Percentiles rank a stretch among this genome's conserved stretches.
Evolutionary conservation across 192 early-diverging fungal genomes (phyloP).

Genomic region (Chytriomyces confervae): DNA sequence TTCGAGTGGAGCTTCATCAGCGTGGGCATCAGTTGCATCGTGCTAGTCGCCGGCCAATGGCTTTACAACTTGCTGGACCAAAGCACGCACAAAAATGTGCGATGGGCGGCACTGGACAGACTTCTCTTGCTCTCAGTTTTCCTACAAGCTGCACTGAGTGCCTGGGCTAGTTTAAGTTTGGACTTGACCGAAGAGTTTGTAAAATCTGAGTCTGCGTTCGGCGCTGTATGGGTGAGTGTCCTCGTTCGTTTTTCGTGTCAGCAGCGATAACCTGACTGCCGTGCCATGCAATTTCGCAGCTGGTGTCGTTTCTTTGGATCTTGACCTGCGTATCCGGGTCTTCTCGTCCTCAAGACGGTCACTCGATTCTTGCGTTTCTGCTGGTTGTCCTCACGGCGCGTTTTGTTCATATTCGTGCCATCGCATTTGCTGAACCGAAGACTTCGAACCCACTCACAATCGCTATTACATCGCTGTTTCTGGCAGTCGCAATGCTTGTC

Average conservation of each 20-base stretch:
- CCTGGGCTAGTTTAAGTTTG: neutral
- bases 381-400: neutral
- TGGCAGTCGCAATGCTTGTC: neutral
- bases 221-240: neutral
- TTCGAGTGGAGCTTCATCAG: no score
- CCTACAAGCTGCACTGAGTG: neutral
- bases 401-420: neutral
- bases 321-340: neutral
- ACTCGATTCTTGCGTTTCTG: neutral
- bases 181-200: neutral
- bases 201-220: neutral
- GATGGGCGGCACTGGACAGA: neutral
- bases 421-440: slow-evolving; percentile 4
- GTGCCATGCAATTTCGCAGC: neutral
- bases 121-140: neutral
- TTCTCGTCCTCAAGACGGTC: neutral
- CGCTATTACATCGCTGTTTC: neutral
- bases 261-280: neutral
- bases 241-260: neutral
- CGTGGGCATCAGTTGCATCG: no score
- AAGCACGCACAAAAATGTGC: neutral
- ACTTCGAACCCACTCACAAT: neutral
- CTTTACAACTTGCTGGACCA: no score
- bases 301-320: neutral
- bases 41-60: no score